Evolutionary conservation across 2,329 filamentous ascomycete species (phyloP).

Genomic region (Myriosclerotinia scirpicola): DNA sequence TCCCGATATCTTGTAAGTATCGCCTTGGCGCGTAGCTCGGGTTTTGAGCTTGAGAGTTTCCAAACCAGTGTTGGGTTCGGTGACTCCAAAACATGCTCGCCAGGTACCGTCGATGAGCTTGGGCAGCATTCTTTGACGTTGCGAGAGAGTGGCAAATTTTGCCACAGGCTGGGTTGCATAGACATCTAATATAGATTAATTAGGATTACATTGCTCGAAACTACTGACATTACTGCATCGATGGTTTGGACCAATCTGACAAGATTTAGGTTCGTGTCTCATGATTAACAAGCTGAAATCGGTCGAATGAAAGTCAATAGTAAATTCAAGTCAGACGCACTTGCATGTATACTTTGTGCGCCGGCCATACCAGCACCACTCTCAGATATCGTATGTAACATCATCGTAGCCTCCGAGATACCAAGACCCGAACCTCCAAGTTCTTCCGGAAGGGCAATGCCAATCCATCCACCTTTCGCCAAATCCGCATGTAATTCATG

Average conservation of each 20-base stretch:
- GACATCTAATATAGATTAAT: conserved; percentile 47
- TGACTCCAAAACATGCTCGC: conserved; percentile 79
- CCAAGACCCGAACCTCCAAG: conserved; percentile 74
- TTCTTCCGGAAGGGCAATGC: conserved; percentile 73
- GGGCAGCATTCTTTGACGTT: conserved; percentile 63
- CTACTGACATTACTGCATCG: background rate
- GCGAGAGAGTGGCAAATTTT: conserved; percentile 66
- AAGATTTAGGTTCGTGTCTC: background rate
- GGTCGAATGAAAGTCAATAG: background rate
- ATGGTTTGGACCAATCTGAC: background rate
- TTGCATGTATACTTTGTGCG: conserved; percentile 61
- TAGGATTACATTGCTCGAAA: background rate
- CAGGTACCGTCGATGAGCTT: conserved; percentile 70
- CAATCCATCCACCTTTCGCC: conserved; percentile 75
- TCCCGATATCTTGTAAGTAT: conserved; percentile 66
- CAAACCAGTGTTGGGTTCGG: conserved; percentile 78
- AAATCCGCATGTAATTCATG: conserved; percentile 73
- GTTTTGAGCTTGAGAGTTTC: conserved; percentile 74
- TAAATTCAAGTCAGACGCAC: conserved; percentile 23
- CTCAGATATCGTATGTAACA: conserved; percentile 81
- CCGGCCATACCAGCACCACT: conserved; percentile 76
- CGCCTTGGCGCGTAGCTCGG: conserved; percentile 57
- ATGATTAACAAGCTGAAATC: background rate
- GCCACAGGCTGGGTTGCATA: conserved; percentile 76
- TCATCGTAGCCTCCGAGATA: conserved; percentile 81